Evolutionary conservation across 768 basidiomycete species (phyloP).

Genomic region (Inosperma sp.): DNA sequence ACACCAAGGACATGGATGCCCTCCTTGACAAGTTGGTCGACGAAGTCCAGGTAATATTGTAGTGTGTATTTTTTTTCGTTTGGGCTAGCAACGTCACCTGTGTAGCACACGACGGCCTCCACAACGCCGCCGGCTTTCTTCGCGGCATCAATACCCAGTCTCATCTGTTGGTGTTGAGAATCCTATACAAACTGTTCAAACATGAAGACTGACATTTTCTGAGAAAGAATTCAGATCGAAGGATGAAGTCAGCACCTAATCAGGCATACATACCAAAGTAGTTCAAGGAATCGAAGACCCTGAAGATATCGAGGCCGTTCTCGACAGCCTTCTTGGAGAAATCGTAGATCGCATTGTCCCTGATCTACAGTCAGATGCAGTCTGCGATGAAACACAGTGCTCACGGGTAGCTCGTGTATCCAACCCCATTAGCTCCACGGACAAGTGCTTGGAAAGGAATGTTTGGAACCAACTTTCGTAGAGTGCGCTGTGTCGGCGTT

Average conservation of each 20-base stretch:
- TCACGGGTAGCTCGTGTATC: constrained; percentile 97
- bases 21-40: constrained; percentile 87
- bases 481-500: constrained; percentile 55
- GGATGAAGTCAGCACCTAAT: not conserved
- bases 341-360: constrained; percentile 98
- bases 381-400: constrained; percentile 24
- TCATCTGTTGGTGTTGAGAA: constrained; percentile 59
- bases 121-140: constrained; percentile 99
- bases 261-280: constrained; percentile 79
- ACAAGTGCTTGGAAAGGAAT: constrained; percentile 98
- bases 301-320: constrained; percentile 98
- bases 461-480: constrained; percentile 95
- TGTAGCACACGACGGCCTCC: constrained; percentile 97
- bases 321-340: constrained; percentile 99
- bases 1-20: constrained; percentile 96
- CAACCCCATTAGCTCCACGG: constrained; percentile 98
- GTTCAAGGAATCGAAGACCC: constrained; percentile 98
- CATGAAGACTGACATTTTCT: constrained; percentile 61
- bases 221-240: constrained; percentile 6
- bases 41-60: constrained; percentile 94
- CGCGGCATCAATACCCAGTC: constrained; percentile 96
- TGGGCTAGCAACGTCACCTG: constrained; percentile 91
- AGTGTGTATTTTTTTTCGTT: constrained; percentile 97
- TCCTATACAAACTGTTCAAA: not conserved
- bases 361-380: constrained; percentile 27